Evolutionary conservation across 495 filamentous ascomycete species (phyloP).

Genomic region (Neurospora sp.): DNA sequence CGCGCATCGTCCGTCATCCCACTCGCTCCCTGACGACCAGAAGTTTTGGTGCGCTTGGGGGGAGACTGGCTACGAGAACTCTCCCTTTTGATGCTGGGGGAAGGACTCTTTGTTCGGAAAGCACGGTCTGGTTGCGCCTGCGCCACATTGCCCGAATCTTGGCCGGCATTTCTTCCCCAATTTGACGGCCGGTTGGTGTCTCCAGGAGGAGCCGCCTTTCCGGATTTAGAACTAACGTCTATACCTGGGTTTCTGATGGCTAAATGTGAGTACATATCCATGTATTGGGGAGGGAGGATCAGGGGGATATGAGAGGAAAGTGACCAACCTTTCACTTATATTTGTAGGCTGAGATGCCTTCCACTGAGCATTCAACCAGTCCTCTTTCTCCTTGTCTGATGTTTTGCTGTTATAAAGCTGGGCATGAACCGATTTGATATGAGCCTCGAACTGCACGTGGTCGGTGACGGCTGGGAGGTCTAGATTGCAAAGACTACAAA

Average conservation of each 20-base stretch:
- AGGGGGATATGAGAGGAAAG: background rate
- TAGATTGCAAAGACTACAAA: background rate
- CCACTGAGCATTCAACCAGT: constrained; percentile 2
- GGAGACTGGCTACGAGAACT: constrained; percentile 10
- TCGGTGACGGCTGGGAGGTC: background rate
- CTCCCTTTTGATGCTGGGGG: constrained; percentile 9
- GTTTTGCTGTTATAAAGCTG: background rate
- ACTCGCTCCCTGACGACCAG: background rate
- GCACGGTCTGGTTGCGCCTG: background rate
- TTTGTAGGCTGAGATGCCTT: background rate
- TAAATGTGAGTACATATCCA: background rate
- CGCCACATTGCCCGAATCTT: background rate
- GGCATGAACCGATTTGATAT: background rate
- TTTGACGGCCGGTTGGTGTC: background rate
- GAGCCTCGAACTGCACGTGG: background rate
- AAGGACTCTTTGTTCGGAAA: constrained; percentile 6
- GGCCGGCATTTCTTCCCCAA: background rate
- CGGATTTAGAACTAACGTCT: background rate
- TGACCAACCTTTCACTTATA: constrained; percentile 4
- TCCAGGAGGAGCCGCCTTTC: background rate
- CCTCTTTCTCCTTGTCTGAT: constrained; percentile 4
- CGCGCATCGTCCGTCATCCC: constrained; percentile 9
- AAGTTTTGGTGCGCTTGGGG: constrained; percentile 13
- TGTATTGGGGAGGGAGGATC: background rate
- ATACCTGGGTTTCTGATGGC: background rate